Conservation (phyloP, 306 rosid species). For the Albizia julibrissin region DNA sequence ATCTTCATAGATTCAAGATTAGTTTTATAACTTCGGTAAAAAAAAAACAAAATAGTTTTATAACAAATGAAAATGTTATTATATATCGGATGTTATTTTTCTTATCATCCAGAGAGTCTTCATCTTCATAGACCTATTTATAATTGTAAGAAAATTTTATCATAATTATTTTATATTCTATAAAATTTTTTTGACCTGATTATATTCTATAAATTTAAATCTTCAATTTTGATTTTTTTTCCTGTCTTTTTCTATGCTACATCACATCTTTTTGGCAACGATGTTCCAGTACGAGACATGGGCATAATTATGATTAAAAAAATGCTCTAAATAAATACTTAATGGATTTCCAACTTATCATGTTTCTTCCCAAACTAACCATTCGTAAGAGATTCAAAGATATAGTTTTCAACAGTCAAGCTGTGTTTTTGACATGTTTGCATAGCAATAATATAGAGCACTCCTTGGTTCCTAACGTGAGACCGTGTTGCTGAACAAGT, state of each 20-base stretch:
- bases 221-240: neutral
- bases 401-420: neutral
- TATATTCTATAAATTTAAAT: neutral
- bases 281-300: neutral
- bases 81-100: neutral
- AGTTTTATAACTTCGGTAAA: neutral
- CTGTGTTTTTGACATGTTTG: neutral
- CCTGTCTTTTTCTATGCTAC: neutral
- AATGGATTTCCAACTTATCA: neutral
- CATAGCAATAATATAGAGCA: too few species aligned
- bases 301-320: neutral
- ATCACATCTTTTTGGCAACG: neutral
- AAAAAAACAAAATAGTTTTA: too few species aligned
- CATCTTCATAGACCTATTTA: neutral
- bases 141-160: neutral
- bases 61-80: neutral
- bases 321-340: neutral
- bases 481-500: too few species aligned
- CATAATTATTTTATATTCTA: neutral
- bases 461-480: too few species aligned
- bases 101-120: neutral
- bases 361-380: neutral
- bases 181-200: too few species aligned
- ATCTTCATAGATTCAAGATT: neutral
- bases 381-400: neutral